These are phyloP conservation scores for Bocquillonia castaneifolia DNA, from an alignment of 441 rosid species.

Conservation along the genomic window DNA sequence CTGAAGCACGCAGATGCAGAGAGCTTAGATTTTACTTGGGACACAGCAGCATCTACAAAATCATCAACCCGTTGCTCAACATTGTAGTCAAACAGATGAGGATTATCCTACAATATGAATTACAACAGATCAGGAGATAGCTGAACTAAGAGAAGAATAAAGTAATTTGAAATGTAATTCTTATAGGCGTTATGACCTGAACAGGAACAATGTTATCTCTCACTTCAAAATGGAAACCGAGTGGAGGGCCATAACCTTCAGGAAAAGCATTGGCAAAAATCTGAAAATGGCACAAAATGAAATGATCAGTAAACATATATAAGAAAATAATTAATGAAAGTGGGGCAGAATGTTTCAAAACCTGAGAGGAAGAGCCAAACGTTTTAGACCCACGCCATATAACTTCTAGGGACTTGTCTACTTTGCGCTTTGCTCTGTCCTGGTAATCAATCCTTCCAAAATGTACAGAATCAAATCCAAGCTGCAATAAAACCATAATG, in stretches of 20 bases:
- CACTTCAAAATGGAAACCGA: conserved; percentile 80
- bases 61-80: conserved; percentile 76
- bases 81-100: conserved; percentile 77
- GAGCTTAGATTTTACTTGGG: conserved; percentile 45
- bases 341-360: conserved; percentile 16
- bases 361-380: conserved; percentile 85
- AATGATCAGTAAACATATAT: conserved; percentile 22
- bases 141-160: conserved; percentile 17
- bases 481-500: conserved; percentile 49
- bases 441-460: conserved; percentile 95
- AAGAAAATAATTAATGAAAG: conserved; percentile 18
- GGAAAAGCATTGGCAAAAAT: conserved; percentile 98
- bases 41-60: conserved; percentile 78
- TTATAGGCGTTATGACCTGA: conserved; percentile 71
- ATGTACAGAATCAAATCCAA: conserved; percentile 85
- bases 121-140: conserved; percentile 21
- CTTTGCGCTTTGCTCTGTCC: conserved; percentile 71
- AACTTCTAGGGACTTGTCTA: conserved; percentile 88
- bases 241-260: conserved; percentile 82
- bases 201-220: conserved; percentile 67
- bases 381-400: conserved; percentile 87
- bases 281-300: too few relatives aligned
- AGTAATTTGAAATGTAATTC: not conserved
- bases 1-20: not conserved
- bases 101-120: conserved; percentile 76